phyloP scores from a whole-genome alignment of 352 stramenopile genomes.

The Thalassiosira mediterranea region DNA sequence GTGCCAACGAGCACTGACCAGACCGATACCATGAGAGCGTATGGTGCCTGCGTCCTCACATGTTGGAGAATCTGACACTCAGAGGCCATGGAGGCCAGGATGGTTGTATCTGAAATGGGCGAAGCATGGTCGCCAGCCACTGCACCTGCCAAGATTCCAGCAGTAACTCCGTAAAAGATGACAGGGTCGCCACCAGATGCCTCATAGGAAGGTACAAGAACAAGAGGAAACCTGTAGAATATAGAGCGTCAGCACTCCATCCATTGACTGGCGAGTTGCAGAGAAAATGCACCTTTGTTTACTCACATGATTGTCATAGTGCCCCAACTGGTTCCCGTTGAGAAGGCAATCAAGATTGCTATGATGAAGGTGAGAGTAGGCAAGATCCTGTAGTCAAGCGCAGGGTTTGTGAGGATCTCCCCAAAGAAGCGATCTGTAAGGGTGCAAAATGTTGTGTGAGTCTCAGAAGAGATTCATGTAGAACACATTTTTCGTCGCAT shows the following conservation, averaged over 20 bases:
- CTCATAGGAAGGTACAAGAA: constrained; percentile 65
- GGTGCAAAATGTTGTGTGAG: too few relatives aligned
- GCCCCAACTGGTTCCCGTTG: constrained; percentile 71
- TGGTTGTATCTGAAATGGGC: constrained; percentile 80
- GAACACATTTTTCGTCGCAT: too few relatives aligned
- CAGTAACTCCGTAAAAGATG: constrained; percentile 68
- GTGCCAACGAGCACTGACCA: constrained; percentile 72
- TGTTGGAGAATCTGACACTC: constrained; percentile 72
- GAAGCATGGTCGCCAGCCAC: constrained; percentile 78
- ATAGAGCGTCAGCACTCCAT: background rate
- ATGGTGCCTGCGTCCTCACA: constrained; percentile 79
- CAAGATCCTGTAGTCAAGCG: constrained; percentile 45
- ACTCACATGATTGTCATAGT: constrained; percentile 77
- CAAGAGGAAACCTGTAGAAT: constrained; percentile 56
- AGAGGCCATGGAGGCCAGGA: constrained; percentile 64
- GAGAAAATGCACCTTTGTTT: background rate
- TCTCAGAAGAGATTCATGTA: too few relatives aligned
- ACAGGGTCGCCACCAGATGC: constrained; percentile 51
- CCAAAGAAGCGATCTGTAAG: constrained; percentile 63
- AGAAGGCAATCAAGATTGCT: constrained; percentile 72
- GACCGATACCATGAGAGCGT: constrained; percentile 60
- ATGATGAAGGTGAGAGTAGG: constrained; percentile 74
- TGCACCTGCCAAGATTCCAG: constrained; percentile 66
- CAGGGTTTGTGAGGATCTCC: constrained; percentile 32
- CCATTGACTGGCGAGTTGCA: background rate